These are phyloP conservation scores for Aspergillus melleus DNA, from an alignment of 2,329 filamentous ascomycete species.

Conservation along the genomic window DNA sequence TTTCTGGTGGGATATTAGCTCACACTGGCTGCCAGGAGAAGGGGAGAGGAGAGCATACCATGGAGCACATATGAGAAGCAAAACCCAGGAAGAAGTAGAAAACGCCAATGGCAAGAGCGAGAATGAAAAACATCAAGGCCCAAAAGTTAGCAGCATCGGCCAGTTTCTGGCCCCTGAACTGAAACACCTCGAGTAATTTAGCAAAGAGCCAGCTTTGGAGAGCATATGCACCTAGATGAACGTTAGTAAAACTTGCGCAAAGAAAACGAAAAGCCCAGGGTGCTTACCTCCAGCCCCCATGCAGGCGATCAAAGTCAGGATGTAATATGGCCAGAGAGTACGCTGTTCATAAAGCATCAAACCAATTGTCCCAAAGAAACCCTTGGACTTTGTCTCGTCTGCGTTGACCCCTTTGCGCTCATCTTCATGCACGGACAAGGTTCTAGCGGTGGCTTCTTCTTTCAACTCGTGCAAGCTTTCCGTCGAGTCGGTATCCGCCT, in stretches of 20 bases:
- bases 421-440: not conserved
- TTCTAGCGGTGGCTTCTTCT: constrained; percentile 1
- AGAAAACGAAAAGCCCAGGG: not conserved
- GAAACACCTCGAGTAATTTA: constrained; percentile 50
- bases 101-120: constrained; percentile 49
- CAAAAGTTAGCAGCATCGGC: constrained; percentile 51
- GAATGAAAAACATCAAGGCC: constrained; percentile 57
- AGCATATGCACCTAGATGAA: constrained; percentile 27
- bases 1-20: constrained; percentile 8
- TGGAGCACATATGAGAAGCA: constrained; percentile 46
- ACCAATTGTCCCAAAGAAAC: constrained; percentile 22
- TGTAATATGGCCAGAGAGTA: constrained; percentile 29
- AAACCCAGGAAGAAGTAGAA: constrained; percentile 51
- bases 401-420: not conserved
- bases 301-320: constrained; percentile 24
- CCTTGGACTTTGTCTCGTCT: constrained; percentile 8
- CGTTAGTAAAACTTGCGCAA: not conserved
- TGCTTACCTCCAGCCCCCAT: constrained; percentile 33
- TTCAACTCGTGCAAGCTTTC: constrained; percentile 2
- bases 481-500: constrained; percentile 4
- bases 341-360: constrained; percentile 35
- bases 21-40: constrained; percentile 27
- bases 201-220: constrained; percentile 49
- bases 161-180: constrained; percentile 39
- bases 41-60: constrained; percentile 40